Evolutionary conservation across 2,329 filamentous ascomycete genomes (phyloP), one percentile per base, ranked within the genome.

Genomic region (Aspergillus novoparasiticus): DNA sequence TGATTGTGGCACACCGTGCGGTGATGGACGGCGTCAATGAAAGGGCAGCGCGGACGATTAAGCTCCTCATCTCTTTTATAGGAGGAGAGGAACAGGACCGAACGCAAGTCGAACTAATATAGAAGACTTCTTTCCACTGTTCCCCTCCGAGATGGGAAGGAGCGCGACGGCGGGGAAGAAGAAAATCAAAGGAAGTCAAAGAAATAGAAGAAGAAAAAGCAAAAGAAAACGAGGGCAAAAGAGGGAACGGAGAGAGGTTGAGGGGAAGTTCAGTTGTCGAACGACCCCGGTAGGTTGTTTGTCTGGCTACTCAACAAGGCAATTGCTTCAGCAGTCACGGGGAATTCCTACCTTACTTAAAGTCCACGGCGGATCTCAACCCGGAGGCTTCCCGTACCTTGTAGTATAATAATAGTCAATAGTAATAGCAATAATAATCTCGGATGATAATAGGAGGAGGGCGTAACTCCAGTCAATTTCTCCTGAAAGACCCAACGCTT

Each of bases 71-170:
- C 32, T 55, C 51, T 55, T 55, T n/a, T 55, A 51, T 36, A 54
- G 34, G 54, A 32, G 30, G 55, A 61, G 26, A 53, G 46, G 19
- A 57, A 59, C 53, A 34, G 61, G 36, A 54, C 60, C 46, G 56
- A 56, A 53, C 16, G 30, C n/a, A 58, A 55, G n/a, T 26, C 51
- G 21, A 39, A 23, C n/a, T 36, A 55, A 28, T 11, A 16, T 34
- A 32, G n/a, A 28, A 58, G 26, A n/a, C 45, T 26, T 34, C 19
- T 41, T 41, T 10, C 43, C 43, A 23, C 56, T 36, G 43, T 23
- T 41, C 34, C 41, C 45, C 57, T 48, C 9, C 28, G 48, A 60
- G 21, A 55, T 55, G 21, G 14, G 51, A 55, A 55, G 30, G 51
- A 39, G 51, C 51, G 36, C 6, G n/a, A 55, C 19, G 11, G 3